Percentiles rank a stretch among this genome's conserved stretches.
Conservation (phyloP, 495 filamentous ascomycete species). For the Parathielavia hyrcaniae region DNA sequence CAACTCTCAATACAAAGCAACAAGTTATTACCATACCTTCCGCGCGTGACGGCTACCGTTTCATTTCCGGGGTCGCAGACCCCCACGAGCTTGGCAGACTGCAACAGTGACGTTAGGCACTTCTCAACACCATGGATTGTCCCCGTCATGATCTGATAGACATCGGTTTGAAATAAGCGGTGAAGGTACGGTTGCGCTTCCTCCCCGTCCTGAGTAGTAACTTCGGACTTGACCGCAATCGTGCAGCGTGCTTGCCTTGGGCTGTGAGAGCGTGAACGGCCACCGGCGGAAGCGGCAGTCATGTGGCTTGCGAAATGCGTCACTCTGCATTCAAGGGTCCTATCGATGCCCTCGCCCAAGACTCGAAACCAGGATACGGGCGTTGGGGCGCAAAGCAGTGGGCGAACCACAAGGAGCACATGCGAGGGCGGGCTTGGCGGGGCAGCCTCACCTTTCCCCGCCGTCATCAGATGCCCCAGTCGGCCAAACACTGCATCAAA, state of each 20-base stretch:
- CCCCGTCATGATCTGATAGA: too few relatives aligned
- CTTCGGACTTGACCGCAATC: too few relatives aligned
- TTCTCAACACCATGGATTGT: neutral
- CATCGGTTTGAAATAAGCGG: neutral
- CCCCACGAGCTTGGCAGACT: too few relatives aligned
- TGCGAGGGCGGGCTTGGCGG: conserved; percentile 6
- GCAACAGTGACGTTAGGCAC: too few relatives aligned
- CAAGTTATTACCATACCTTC: too few relatives aligned
- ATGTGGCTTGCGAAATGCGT: conserved; percentile 9
- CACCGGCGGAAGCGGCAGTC: neutral
- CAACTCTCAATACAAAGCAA: too few relatives aligned
- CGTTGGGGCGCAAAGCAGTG: neutral
- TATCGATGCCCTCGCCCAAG: neutral
- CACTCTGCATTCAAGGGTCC: conserved; percentile 11
- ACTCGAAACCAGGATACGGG: neutral
- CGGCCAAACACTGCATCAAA: neutral
- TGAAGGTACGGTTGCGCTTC: conserved; percentile 3
- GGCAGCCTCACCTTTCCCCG: neutral
- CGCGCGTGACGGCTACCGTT: too few relatives aligned
- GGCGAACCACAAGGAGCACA: conserved; percentile 3
- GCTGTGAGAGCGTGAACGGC: neutral
- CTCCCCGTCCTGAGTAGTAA: conserved; percentile 6
- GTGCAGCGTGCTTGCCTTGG: too few relatives aligned
- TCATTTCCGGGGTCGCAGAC: too few relatives aligned
- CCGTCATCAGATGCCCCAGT: neutral